Evolutionary conservation across 208 protist genomes (phyloP).

Genomic region (Trypanosoma cruzi): DNA sequence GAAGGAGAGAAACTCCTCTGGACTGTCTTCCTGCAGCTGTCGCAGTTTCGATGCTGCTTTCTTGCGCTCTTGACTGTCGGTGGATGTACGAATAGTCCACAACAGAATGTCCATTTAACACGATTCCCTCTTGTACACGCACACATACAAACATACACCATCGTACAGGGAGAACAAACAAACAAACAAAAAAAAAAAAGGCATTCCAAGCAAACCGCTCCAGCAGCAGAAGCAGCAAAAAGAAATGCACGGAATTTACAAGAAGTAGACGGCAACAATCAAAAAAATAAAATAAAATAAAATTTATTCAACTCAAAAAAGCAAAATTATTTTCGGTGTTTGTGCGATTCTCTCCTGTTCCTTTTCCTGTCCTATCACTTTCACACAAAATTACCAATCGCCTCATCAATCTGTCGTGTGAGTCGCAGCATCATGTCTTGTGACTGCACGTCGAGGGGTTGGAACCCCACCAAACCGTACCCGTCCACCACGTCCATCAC

Average conservation of each 20-base stretch:
- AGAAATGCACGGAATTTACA: no score
- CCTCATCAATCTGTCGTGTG: slow-evolving; percentile 86
- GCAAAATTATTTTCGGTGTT: background rate
- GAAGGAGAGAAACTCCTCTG: slow-evolving; percentile 60
- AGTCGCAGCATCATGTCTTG: slow-evolving; percentile 87
- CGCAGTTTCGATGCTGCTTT: slow-evolving; percentile 51
- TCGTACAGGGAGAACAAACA: background rate
- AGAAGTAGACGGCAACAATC: no score
- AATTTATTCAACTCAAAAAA: no score
- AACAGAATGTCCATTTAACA: slow-evolving; percentile 56
- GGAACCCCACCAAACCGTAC: slow-evolving; percentile 94
- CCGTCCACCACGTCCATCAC: slow-evolving; percentile 95
- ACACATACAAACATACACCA: no score
- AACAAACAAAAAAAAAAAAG: slow-evolving; percentile 23
- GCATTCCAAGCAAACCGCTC: no score
- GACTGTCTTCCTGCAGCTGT: slow-evolving; percentile 52
- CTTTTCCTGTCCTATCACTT: background rate
- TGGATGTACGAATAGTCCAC: slow-evolving; percentile 49
- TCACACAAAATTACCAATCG: slow-evolving; percentile 58
- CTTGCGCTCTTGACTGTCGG: slow-evolving; percentile 67
- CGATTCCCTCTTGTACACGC: slow-evolving; percentile 10
- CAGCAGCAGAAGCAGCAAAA: no score
- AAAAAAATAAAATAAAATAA: no score
- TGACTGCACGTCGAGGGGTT: slow-evolving; percentile 85
- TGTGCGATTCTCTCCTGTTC: background rate